Evolutionary conservation across 73 alveolate species (phyloP).

Genomic region (Uronychia setigera): DNA sequence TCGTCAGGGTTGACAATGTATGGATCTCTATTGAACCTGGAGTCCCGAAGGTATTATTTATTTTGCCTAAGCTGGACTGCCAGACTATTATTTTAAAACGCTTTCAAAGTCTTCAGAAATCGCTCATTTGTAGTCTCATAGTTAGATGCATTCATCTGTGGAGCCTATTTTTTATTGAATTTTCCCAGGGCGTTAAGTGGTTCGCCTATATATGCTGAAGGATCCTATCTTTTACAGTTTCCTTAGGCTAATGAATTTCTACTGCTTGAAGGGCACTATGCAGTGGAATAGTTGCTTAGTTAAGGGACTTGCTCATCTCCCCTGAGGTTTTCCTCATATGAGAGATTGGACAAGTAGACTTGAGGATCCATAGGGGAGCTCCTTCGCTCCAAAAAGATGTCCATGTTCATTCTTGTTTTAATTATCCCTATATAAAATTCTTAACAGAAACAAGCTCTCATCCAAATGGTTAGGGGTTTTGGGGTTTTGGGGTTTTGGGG

Average conservation of each 20-base stretch:
- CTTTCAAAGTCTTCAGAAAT: background rate
- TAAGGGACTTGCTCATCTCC: too few species aligned
- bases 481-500: too few species aligned
- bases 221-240: background rate
- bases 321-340: too few species aligned
- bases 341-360: too few species aligned
- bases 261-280: background rate
- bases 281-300: background rate
- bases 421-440: too few species aligned
- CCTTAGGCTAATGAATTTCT: background rate
- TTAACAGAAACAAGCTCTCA: too few species aligned
- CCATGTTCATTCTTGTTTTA: too few species aligned
- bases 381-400: too few species aligned
- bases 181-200: background rate
- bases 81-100: background rate
- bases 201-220: background rate
- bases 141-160: background rate
- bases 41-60: background rate
- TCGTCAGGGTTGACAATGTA: background rate
- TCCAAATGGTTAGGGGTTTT: too few species aligned
- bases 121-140: background rate
- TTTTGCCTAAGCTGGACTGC: background rate
- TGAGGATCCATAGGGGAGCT: too few species aligned
- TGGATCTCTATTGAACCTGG: background rate
- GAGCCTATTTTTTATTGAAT: background rate